These are phyloP conservation scores for Colletotrichum eremochloae DNA, from an alignment of 2,329 filamentous ascomycete genomes.

Conservation along the genomic window DNA sequence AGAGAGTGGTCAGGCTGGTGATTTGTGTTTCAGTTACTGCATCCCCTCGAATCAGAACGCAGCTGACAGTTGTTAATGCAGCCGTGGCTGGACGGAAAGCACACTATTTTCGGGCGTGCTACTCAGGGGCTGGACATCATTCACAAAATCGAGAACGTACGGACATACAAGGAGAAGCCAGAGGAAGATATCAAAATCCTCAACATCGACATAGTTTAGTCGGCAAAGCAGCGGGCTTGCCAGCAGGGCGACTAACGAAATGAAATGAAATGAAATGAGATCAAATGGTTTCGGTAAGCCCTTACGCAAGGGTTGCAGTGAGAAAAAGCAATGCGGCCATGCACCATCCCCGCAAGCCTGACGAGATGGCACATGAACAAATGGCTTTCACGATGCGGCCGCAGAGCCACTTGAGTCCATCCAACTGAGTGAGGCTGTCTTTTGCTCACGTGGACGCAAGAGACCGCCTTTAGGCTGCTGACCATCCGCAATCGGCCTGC, in stretches of 20 bases:
- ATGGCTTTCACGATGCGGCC: constrained; percentile 39
- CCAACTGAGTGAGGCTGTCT: constrained; percentile 37
- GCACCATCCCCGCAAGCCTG: constrained; percentile 40
- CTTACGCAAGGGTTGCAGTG: constrained; percentile 23
- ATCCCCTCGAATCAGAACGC: background rate
- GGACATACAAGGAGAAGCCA: constrained; percentile 91
- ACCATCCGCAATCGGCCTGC: constrained; percentile 42
- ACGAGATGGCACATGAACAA: constrained; percentile 28
- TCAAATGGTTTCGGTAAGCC: constrained; percentile 15
- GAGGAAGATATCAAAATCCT: constrained; percentile 98
- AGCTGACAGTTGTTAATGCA: constrained; percentile 49
- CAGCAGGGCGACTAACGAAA: constrained; percentile 14
- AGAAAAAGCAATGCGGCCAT: constrained; percentile 36
- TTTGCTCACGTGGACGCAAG: constrained; percentile 36
- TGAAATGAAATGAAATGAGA: constrained; percentile 29
- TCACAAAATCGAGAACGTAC: constrained; percentile 93
- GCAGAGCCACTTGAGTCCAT: constrained; percentile 32
- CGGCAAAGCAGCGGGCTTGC: constrained; percentile 3
- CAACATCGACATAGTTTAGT: constrained; percentile 77
- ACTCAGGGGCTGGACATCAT: constrained; percentile 94
- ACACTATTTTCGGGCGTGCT: constrained; percentile 94
- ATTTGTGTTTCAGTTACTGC: background rate
- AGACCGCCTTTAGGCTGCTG: constrained; percentile 39
- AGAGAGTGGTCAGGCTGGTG: background rate
- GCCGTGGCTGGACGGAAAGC: constrained; percentile 95